Evolutionary conservation across 208 protist species (phyloP).

Genomic region (Porcisia hertigi): DNA sequence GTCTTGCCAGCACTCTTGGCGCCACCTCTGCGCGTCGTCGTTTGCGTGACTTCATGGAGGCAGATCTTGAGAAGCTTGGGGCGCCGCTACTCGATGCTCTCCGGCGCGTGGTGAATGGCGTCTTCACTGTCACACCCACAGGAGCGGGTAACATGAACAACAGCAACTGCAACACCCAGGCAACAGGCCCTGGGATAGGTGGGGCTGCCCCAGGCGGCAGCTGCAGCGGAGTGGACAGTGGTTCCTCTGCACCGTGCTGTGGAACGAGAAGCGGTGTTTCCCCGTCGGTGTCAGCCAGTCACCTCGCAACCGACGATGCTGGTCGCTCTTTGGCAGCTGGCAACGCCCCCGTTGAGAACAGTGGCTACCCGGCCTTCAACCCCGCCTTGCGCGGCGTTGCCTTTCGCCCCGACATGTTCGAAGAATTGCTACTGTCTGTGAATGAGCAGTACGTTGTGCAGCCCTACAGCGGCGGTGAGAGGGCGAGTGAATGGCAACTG

Average conservation of each 20-base stretch:
- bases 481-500: constrained; percentile 42
- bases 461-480: constrained; percentile 41
- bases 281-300: background rate
- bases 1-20: background rate
- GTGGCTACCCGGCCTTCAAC: constrained; percentile 45
- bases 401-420: constrained; percentile 43
- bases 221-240: background rate
- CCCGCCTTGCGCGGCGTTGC: constrained; percentile 26
- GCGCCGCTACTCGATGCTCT: constrained; percentile 14
- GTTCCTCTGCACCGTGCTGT: background rate
- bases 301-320: constrained; percentile 14
- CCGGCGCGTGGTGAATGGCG: constrained; percentile 13
- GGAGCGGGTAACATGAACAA: background rate
- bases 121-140: constrained; percentile 15
- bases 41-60: constrained; percentile 11
- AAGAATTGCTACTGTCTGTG: constrained; percentile 41
- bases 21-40: constrained; percentile 1
- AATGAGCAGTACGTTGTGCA: constrained; percentile 39
- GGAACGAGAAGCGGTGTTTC: background rate
- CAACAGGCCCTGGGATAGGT: background rate
- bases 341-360: constrained; percentile 1
- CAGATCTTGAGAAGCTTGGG: constrained; percentile 3
- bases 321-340: constrained; percentile 11
- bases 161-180: background rate
- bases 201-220: background rate